These are phyloP conservation scores for Geosmithia flava DNA, from an alignment of 2,329 filamentous ascomycete genomes.

Conservation along the genomic window DNA sequence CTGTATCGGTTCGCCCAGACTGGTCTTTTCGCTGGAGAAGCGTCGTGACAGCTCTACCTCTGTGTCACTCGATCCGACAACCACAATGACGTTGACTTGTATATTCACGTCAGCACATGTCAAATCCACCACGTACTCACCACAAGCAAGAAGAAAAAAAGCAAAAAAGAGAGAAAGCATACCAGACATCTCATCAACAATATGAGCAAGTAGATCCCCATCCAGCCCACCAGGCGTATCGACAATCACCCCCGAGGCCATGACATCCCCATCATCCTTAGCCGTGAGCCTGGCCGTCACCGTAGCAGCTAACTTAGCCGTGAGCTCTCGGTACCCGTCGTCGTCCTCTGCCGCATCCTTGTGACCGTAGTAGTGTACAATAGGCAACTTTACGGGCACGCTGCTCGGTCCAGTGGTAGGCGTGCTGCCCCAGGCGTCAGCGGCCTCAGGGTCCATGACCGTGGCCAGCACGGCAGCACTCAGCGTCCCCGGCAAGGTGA, in stretches of 20 bases:
- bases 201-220: conserved; percentile 61
- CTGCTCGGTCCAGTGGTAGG: conserved; percentile 83
- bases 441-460: conserved; percentile 66
- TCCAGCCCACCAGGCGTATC: conserved; percentile 66
- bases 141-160: not conserved
- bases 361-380: conserved; percentile 82
- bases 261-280: conserved; percentile 55
- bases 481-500: conserved; percentile 68
- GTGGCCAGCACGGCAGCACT: conserved; percentile 80
- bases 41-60: conserved; percentile 62
- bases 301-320: conserved; percentile 66
- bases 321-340: conserved; percentile 59
- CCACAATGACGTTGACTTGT: conserved; percentile 67
- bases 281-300: conserved; percentile 60
- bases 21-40: conserved; percentile 45
- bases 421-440: conserved; percentile 79
- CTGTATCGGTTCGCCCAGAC: conserved; percentile 54
- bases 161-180: conserved; percentile 3
- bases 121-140: not conserved
- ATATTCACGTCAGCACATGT: conserved; percentile 20
- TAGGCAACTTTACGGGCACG: conserved; percentile 80
- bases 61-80: conserved; percentile 67
- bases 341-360: conserved; percentile 60
- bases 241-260: conserved; percentile 68
- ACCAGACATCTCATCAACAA: conserved; percentile 46